phyloP scores from a whole-genome alignment of 2,329 filamentous ascomycete genomes.

The Elsinoe fawcettii region DNA sequence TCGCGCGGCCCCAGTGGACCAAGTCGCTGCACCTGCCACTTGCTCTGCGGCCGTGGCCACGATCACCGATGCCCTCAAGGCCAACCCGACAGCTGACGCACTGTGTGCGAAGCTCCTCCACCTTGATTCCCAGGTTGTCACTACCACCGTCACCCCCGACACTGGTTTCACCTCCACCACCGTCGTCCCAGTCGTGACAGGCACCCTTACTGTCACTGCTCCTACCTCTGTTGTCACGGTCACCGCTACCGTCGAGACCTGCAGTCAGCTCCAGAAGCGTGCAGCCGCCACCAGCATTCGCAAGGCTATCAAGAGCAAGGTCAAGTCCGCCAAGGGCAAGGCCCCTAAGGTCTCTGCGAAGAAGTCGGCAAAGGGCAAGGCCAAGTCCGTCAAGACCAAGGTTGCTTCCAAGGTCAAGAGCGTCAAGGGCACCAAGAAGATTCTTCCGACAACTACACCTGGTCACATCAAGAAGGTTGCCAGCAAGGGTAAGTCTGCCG shows the following conservation, averaged over 20 bases:
- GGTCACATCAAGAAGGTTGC: neutral
- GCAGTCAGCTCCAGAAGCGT: neutral
- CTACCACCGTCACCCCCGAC: constrained; percentile 5
- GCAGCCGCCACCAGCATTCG: neutral
- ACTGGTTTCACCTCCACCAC: constrained; percentile 10
- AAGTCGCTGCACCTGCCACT: neutral
- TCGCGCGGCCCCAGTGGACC: constrained; percentile 6
- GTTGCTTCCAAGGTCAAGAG: constrained; percentile 2
- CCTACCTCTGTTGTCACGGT: constrained; percentile 8
- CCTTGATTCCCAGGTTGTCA: neutral
- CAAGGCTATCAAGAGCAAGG: constrained; percentile 8
- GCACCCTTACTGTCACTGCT: constrained; percentile 5
- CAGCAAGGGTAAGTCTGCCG: constrained; percentile 7
- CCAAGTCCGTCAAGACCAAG: neutral
- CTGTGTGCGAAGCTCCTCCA: constrained; percentile 10
- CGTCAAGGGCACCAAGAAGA: constrained; percentile 8
- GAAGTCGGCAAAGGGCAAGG: neutral
- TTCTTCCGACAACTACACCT: neutral
- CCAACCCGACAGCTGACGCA: constrained; percentile 12
- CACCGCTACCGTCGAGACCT: constrained; percentile 8
- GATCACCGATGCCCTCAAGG: constrained; percentile 5
- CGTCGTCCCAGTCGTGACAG: constrained; percentile 6
- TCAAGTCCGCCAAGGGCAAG: constrained; percentile 11
- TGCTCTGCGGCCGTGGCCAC: constrained; percentile 2
- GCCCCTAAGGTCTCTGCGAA: neutral